Percentiles rank a stretch among this genome's conserved stretches.
phyloP scores from a whole-genome alignment of 805 yeast species.

The Starmerella khaoyaiensis region DNA sequence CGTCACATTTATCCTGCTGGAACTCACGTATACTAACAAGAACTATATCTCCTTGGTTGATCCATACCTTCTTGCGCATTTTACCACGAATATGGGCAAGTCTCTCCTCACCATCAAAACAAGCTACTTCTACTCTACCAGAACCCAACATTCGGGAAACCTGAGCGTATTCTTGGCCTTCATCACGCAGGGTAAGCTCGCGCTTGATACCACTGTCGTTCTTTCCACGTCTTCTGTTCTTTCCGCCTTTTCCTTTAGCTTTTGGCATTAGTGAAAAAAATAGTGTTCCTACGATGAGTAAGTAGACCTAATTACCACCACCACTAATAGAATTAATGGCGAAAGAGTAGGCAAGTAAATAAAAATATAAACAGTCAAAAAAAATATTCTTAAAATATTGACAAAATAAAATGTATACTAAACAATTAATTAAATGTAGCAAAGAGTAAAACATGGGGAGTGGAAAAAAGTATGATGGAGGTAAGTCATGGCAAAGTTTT shows the following conservation, averaged over 20 bases:
- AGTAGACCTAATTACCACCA: no score
- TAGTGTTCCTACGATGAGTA: slow-evolving; percentile 4
- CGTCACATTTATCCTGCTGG: slow-evolving; percentile 97
- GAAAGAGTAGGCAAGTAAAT: no score
- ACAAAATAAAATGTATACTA: no score
- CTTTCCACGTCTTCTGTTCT: slow-evolving; percentile 95
- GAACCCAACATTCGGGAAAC: slow-evolving; percentile 97
- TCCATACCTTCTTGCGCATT: slow-evolving; percentile 98
- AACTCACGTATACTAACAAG: slow-evolving; percentile 93
- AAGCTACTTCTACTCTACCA: slow-evolving; percentile 88
- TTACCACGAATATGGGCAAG: slow-evolving; percentile 98
- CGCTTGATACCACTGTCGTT: slow-evolving; percentile 88
- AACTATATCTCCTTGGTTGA: slow-evolving; percentile 96
- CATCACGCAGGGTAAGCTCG: slow-evolving; percentile 82
- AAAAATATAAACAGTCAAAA: no score
- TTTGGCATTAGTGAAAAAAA: slow-evolving; percentile 44
- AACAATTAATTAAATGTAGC: background rate
- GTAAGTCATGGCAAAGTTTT: no score
- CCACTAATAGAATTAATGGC: no score
- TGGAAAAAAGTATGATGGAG: no score
- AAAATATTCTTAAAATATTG: no score
- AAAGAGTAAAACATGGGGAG: no score
- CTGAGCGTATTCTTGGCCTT: slow-evolving; percentile 97
- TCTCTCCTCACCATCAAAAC: slow-evolving; percentile 89
- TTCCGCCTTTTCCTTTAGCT: slow-evolving; percentile 58